Evolutionary conservation across 768 basidiomycete species (phyloP), one percentile per base, ranked within the genome.

Genomic region (Tricholoma matsutake): DNA sequence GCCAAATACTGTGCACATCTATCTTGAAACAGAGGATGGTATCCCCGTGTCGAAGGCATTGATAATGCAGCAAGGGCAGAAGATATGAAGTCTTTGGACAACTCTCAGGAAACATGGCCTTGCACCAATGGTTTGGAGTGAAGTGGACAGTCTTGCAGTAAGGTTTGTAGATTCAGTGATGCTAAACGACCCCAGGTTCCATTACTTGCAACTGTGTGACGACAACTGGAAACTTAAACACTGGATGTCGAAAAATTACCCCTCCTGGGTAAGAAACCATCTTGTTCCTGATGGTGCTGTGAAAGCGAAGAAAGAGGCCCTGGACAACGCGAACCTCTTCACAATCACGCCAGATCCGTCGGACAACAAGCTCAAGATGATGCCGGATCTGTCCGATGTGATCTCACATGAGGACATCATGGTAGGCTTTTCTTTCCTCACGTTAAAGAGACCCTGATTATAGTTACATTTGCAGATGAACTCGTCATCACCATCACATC

Each of bases 251-350:
- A 54, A 54, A 35, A 54, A 18, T 18, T 54, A 35, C 35, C n/a
- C 53, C 31, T 54, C 31, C 13, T 54, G 53, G 53, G 31, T 37
- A 18, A n/a, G 53, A 54, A 54, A 35, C 32, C 53, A 54, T 54
- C 43, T 18, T 2, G 18, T 45, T 45, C 20, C 43, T 22, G 20
- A 45, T 9, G 8, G 18, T 18, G 10, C 43, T 45, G 43, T 22
- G 8, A 45, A 45, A 45, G 43, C 43, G n/a, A 43, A 43, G n/a
- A 22, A 18, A 45, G 43, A 45, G 43, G 43, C 43, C 18, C 43
- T 45, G 4, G 18, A 45, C 43, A 45, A 45, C 20, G 8, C 1
- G 43, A 45, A 45, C 43, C 43, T 45, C 18, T 22, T 22, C 18
- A 45, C 2, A 14, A 20, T 45, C 43, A 4, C 18, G 8, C 43